Evolutionary conservation across 208 protist species (phyloP).

Genomic region (Trichomonas tenax): DNA sequence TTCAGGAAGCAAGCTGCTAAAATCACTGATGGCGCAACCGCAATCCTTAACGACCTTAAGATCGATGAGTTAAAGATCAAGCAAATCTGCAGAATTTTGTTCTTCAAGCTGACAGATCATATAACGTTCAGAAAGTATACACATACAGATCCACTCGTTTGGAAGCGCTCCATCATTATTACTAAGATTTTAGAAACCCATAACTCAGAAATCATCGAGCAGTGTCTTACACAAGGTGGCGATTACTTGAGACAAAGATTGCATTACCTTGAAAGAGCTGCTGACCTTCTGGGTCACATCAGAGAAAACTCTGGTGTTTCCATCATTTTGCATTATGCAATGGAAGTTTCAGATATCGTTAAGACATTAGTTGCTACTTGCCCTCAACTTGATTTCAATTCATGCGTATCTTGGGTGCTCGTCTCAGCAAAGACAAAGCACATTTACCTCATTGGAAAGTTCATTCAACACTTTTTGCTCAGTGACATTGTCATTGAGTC

Average conservation of each 20-base stretch:
- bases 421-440: neutral
- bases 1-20: neutral
- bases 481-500: neutral
- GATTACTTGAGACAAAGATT: neutral
- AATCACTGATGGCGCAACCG: neutral
- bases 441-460: neutral
- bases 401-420: neutral
- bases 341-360: neutral
- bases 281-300: neutral
- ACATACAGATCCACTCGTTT: neutral
- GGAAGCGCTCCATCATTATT: neutral
- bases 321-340: neutral
- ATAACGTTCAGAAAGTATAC: neutral
- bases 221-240: neutral
- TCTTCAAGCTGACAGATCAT: constrained; percentile 4
- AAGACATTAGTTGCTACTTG: neutral
- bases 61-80: neutral
- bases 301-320: neutral
- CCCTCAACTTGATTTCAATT: neutral
- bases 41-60: neutral
- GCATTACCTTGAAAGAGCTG: neutral
- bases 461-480: constrained; percentile 11
- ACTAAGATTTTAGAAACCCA: neutral
- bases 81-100: neutral
- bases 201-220: neutral